phyloP scores from a whole-genome alignment of 1,284 basidiomycete genomes.

The Caloboletus firmus region DNA sequence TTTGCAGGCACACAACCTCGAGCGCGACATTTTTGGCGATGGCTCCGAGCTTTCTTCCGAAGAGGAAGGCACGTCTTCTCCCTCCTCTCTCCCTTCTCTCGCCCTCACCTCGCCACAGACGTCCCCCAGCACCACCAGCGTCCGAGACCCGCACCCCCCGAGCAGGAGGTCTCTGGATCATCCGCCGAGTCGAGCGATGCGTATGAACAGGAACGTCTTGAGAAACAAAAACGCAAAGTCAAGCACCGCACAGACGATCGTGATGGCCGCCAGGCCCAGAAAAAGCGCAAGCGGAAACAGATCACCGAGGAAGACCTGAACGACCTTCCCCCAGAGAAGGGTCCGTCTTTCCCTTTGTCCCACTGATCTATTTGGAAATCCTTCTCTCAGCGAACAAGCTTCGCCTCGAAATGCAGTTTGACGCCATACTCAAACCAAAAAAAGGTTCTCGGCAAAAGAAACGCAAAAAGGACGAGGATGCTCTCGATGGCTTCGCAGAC shows the following conservation, averaged over 20 bases:
- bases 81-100: fast-evolving
- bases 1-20: slow-evolving; percentile 42
- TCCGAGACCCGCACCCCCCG: slow-evolving; percentile 32
- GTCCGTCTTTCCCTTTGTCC: slow-evolving; percentile 42
- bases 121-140: slow-evolving; percentile 37
- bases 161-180: slow-evolving; percentile 48
- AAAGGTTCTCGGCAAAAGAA: slow-evolving; percentile 65
- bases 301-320: slow-evolving; percentile 60
- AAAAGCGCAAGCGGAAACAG: slow-evolving; percentile 47
- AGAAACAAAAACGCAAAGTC: slow-evolving; percentile 27
- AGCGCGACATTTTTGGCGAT: slow-evolving; percentile 72
- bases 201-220: slow-evolving; percentile 54
- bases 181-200: slow-evolving; percentile 69
- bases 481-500: slow-evolving; percentile 86
- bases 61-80: slow-evolving; percentile 52
- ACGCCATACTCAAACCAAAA: slow-evolving; percentile 82
- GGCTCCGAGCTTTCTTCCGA: slow-evolving; percentile 76
- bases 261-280: slow-evolving; percentile 42
- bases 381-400: slow-evolving; percentile 54
- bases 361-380: neutral
- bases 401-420: slow-evolving; percentile 71
- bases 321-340: slow-evolving; percentile 69
- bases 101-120: slow-evolving; percentile 20
- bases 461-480: slow-evolving; percentile 75
- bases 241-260: slow-evolving; percentile 26